Evolutionary conservation across 1,284 basidiomycete genomes (phyloP), one percentile per base, ranked within the genome.

Genomic region (Spongispora temasekensis): DNA sequence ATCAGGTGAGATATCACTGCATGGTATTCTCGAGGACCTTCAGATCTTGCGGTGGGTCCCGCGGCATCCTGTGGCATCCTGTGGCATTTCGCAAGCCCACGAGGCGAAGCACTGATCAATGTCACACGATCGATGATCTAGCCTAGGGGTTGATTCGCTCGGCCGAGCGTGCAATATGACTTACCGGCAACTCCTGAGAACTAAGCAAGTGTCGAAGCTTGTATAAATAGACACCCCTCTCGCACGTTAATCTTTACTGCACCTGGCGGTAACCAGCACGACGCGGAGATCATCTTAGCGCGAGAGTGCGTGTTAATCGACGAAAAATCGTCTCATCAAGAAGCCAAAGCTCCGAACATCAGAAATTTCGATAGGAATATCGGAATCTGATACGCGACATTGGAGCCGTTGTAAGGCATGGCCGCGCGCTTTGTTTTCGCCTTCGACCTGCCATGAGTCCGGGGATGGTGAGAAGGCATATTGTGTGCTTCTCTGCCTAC

Each of bases 291-390:
- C 50, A 56, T 50, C 58, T 56, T 44, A 17, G 35, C 53, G 55
- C 25, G 44, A n/a, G 61, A 55, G 28, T 32, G 59, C 63, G 44
- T n/a, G n/a, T n/a, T n/a, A n/a, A n/a, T n/a, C n/a, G n/a, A n/a
- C n/a, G 55, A 68, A 55, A 46, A 35, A 27, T 7, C 30, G 37
- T 50, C 46, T 50, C 42, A 44, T 42, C 48, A 25, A 55, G 23
- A 42, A 58, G 61, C 19, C 34, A 58, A 55, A 19, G n/a, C 17
- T 53, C 13, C 27, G n/a, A n/a, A n/a, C 13, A 21, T 31, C 10
- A 17, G 54, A 25, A 21, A 30, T 30, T 31, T 58, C 53, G 50
- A 59, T 30, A n/a, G 37, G 53, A 37, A 61, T 19, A 53, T 46
- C 35, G 52, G 50, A 56, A 42, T 48, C 30, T 42, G 34, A 53